Conservation (phyloP, 2,329 filamentous ascomycete species). For the Lasiodiplodia hormozganensis region DNA sequence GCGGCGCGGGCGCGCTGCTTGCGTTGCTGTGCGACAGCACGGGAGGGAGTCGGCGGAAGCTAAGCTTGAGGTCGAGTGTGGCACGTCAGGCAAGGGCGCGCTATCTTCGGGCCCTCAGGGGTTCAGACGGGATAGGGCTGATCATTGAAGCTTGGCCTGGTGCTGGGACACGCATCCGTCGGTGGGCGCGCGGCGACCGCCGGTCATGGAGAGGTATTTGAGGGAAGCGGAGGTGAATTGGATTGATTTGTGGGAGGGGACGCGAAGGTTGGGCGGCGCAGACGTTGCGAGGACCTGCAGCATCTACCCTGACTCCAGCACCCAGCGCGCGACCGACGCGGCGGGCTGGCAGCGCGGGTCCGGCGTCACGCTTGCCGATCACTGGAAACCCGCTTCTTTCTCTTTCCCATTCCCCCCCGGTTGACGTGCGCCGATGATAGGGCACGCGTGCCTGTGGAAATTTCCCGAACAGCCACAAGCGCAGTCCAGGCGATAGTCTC, state of each 20-base stretch:
- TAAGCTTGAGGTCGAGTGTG: constrained; percentile 22
- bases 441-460: constrained; percentile 12
- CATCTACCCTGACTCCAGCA: constrained; percentile 24
- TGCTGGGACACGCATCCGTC: constrained; percentile 21
- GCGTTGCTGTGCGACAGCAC: constrained; percentile 29
- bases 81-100: constrained; percentile 29
- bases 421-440: background rate
- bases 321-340: constrained; percentile 10
- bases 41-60: constrained; percentile 25
- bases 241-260: constrained; percentile 1
- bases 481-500: background rate
- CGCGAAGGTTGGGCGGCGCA: constrained; percentile 25
- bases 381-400: constrained; percentile 2
- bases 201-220: constrained; percentile 10
- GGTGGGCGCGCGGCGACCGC: constrained; percentile 5
- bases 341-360: constrained; percentile 23
- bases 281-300: constrained; percentile 21
- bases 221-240: constrained; percentile 12
- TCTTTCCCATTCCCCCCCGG: background rate
- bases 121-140: constrained; percentile 30
- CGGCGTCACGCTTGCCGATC: constrained; percentile 19
- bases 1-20: constrained; percentile 30
- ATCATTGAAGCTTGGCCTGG: constrained; percentile 27
- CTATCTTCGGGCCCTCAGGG: constrained; percentile 30
- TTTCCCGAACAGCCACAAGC: constrained; percentile 18